Evolutionary conservation across 345 rosid species (phyloP).

Genomic region (Citrus mangshanensis): DNA sequence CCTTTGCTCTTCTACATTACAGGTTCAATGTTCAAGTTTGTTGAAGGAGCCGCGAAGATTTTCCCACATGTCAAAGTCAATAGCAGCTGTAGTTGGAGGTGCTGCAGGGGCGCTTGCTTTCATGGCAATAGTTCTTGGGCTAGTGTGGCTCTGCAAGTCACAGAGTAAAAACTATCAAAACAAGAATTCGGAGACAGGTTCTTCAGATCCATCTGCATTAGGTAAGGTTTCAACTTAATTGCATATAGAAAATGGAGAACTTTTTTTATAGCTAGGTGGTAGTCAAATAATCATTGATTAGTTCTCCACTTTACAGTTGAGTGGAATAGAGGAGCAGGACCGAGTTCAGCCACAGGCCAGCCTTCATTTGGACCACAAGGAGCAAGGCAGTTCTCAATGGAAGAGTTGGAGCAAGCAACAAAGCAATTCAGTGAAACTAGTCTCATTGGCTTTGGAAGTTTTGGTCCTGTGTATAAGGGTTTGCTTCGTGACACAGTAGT

Average conservation of each 20-base stretch:
- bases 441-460: slow-evolving; percentile 56
- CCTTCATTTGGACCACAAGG: slow-evolving; percentile 26
- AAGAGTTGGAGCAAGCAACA: slow-evolving; percentile 60
- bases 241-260: not conserved
- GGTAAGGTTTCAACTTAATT: slow-evolving; percentile 23
- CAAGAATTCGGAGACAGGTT: slow-evolving; percentile 51
- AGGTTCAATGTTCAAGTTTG: slow-evolving; percentile 37
- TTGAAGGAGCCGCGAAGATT: slow-evolving; percentile 14
- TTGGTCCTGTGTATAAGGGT: slow-evolving; percentile 52
- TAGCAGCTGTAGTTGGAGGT: slow-evolving; percentile 37
- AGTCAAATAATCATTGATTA: slow-evolving; percentile 1
- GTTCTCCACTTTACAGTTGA: slow-evolving; percentile 25
- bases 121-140: slow-evolving; percentile 23
- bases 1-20: slow-evolving; percentile 15
- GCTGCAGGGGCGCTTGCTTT: slow-evolving; percentile 40
- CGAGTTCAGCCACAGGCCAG: slow-evolving; percentile 32
- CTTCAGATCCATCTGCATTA: slow-evolving; percentile 56
- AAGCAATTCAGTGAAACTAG: slow-evolving; percentile 41
- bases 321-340: slow-evolving; percentile 39
- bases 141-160: slow-evolving; percentile 44
- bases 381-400: slow-evolving; percentile 41
- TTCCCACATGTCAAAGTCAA: slow-evolving; percentile 33
- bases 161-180: slow-evolving; percentile 23
- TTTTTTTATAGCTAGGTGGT: not conserved
- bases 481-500: slow-evolving; percentile 42